Conservation (phyloP, 1,139 yeast species). For the Yamadazyma siamensis region DNA sequence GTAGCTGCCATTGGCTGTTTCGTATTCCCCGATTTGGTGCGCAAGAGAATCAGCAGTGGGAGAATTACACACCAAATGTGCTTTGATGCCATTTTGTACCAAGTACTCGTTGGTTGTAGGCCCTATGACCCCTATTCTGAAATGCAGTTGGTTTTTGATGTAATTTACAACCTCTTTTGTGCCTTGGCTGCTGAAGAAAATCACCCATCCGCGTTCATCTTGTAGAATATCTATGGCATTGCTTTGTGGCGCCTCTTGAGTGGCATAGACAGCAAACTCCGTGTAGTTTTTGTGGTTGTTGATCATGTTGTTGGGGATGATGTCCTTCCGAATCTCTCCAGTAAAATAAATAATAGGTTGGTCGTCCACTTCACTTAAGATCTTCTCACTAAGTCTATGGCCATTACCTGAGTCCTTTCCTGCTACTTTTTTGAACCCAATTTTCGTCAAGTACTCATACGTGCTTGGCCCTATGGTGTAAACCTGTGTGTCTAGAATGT, state of each 20-base stretch:
- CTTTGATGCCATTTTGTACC: conserved; percentile 45
- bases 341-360: conserved; percentile 66
- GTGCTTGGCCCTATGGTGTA: conserved; percentile 97
- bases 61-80: conserved; percentile 62
- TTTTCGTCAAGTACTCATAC: conserved; percentile 47
- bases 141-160: conserved; percentile 22
- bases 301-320: conserved; percentile 62
- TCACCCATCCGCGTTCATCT: conserved; percentile 59
- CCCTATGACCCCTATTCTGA: conserved; percentile 77
- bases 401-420: conserved; percentile 87
- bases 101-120: conserved; percentile 84
- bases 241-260: conserved; percentile 44
- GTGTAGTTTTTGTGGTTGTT: conserved; percentile 44
- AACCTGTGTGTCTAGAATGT: conserved; percentile 36
- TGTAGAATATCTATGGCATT: conserved; percentile 26
- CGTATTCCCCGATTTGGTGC: conserved; percentile 23
- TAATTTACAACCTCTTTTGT: conserved; percentile 57
- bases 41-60: conserved; percentile 69
- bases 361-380: conserved; percentile 38
- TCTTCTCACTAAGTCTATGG: conserved; percentile 58
- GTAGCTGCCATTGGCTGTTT: too few relatives aligned
- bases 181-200: conserved; percentile 92
- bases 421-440: conserved; percentile 65
- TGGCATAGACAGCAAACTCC: conserved; percentile 70
- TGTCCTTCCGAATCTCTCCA: conserved; percentile 81